Evolutionary conservation across 1,284 basidiomycete genomes (phyloP), one percentile per base, ranked within the genome.

Genomic region (Takashimella tepidaria): DNA sequence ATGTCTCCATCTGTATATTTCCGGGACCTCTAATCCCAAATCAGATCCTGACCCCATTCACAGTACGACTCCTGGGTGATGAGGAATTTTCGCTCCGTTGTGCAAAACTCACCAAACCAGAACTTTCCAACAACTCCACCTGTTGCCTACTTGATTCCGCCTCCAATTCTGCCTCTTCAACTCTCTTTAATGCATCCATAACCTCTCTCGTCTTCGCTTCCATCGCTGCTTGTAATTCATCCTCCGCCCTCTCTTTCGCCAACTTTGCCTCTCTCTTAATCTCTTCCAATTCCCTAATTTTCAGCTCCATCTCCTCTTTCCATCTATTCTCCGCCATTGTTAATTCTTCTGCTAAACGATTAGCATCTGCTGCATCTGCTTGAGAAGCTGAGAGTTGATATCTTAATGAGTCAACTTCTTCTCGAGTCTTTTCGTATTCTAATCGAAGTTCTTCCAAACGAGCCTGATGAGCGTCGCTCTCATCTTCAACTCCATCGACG

Each of bases 171-270:
- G 67, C 63, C 48, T 64, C 57, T 61, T 72, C 59, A 57, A 72
- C 62, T 59, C 72, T 42, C 41, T 69, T 66, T 41, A 66, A 59
- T 45, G 73, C 59, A 26, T 61, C 54, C 47, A 67, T 67, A 27
- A 77, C 70, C 56, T 77, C 73, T 10, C 61, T 61, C 22, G 65
- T 69, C 54, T 74, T 72, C 24, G 68, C 67, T 37, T 77, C 72
- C 63, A 72, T 70, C n/a, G 74, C 75, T n/a, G 73, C 72, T 3
- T 72, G 71, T 26, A 73, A 62, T 55, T 76, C 71, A 20, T 64
- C 63, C 11, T 62, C 61, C 11, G 66, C 59, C n/a, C 70, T 57
- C 52, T 74, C 70, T 8, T 51, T 59, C 21, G 69, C 65, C n/a
- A 73, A 45, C 46, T 65, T 64, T 57, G 74, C 62, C 46, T 74